phyloP scores from a whole-genome alignment of 768 basidiomycete species.

The Mrakia frigida region DNA sequence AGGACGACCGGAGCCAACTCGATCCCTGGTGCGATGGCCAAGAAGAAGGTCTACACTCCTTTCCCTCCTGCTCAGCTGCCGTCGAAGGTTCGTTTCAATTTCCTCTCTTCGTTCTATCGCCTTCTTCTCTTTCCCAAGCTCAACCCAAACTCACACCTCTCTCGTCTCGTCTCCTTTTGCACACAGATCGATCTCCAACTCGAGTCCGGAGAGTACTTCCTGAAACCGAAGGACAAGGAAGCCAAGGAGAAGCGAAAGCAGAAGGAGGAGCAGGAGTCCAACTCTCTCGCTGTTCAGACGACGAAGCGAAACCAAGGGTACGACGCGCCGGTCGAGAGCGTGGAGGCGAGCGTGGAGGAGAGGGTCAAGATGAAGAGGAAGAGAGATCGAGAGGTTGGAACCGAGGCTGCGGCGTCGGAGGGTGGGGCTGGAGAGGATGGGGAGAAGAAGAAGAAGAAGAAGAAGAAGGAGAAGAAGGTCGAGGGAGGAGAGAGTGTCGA shows the following conservation, averaged over 20 bases:
- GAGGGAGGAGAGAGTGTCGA: too few relatives aligned
- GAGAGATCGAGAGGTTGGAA: conserved; percentile 27
- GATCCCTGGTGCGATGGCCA: conserved; percentile 49
- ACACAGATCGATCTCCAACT: conserved; percentile 83
- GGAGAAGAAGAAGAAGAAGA: conserved; percentile 58
- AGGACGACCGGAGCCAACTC: neutral
- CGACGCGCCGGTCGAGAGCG: conserved; percentile 75
- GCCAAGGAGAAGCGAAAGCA: conserved; percentile 63
- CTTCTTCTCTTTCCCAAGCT: neutral
- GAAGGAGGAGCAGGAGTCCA: conserved; percentile 76
- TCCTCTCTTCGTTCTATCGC: neutral
- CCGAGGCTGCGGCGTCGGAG: neutral
- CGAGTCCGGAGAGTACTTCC: conserved; percentile 96
- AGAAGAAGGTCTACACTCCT: conserved; percentile 94
- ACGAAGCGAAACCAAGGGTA: conserved; percentile 82
- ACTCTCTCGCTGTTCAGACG: conserved; percentile 61
- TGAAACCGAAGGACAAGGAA: conserved; percentile 83
- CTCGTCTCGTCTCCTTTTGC: neutral
- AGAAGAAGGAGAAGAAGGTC: conserved; percentile 50
- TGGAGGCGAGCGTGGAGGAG: conserved; percentile 51
- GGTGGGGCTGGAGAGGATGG: conserved; percentile 36
- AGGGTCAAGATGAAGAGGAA: conserved; percentile 66
- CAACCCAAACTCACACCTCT: neutral
- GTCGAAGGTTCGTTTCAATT: conserved; percentile 65
- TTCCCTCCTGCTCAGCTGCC: conserved; percentile 94